A percentile compares a stretch with the other conserved stretches of the same genome.
These are phyloP conservation scores for Pseudotsuga menziesii DNA, from an alignment of 75 land plant genomes.

Conservation along the genomic window DNA sequence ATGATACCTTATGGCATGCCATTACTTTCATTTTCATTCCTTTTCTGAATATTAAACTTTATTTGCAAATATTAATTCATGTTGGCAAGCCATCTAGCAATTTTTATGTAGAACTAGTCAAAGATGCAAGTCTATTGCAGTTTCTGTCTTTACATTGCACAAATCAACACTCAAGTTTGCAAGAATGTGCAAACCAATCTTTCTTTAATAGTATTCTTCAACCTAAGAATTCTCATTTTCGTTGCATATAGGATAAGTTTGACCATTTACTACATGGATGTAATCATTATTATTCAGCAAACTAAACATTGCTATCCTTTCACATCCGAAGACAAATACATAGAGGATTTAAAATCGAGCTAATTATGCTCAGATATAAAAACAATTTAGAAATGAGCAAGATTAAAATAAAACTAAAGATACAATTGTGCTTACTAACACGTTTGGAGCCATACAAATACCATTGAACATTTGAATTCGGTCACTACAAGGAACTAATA, in stretches of 20 bases:
- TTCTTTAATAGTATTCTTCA: slow-evolving; percentile 15
- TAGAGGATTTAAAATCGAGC: no score
- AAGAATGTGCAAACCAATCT: slow-evolving; percentile 37
- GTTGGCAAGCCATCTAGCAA: slow-evolving; percentile 24
- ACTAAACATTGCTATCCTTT: no score
- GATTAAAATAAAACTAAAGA: no score
- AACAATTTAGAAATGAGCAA: no score
- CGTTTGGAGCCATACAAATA: no score
- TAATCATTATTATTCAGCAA: no score
- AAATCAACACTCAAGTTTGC: slow-evolving; percentile 37
- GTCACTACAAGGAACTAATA: no score
- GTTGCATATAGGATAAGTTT: neutral
- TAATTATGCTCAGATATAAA: no score
- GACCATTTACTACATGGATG: neutral
- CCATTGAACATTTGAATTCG: no score
- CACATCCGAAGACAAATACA: no score
- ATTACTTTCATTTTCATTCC: neutral
- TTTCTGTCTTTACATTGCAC: slow-evolving; percentile 41
- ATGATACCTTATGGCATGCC: slow-evolving; percentile 29
- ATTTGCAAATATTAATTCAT: slow-evolving; percentile 13
- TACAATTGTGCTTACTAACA: no score
- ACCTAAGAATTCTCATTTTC: neutral
- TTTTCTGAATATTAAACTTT: neutral
- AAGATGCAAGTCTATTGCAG: slow-evolving; percentile 33
- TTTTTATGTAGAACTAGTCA: slow-evolving; percentile 22